Conservation (phyloP, 257 asterid genomes). For the Leonotis leonurus region DNA sequence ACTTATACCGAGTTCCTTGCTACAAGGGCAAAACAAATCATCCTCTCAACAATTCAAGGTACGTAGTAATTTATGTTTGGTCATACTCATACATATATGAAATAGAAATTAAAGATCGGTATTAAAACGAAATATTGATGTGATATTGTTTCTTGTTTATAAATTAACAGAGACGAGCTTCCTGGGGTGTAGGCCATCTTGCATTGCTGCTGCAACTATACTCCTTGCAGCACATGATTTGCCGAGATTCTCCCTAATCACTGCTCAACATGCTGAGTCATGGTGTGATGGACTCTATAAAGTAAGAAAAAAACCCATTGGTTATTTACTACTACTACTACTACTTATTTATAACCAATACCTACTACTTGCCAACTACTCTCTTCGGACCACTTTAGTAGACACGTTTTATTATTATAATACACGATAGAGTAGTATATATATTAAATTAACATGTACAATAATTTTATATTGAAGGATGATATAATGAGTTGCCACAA, state of each 20-base stretch:
- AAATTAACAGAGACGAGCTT: constrained; percentile 50
- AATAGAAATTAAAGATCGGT: too few species aligned
- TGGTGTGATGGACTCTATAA: constrained; percentile 77
- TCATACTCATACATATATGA: too few species aligned
- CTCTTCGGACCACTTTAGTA: too few species aligned
- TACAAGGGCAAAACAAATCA: constrained; percentile 61
- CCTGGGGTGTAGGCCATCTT: constrained; percentile 77
- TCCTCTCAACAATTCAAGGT: constrained; percentile 73
- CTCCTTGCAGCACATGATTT: constrained; percentile 73
- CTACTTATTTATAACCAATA: not conserved
- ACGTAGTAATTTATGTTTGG: too few species aligned
- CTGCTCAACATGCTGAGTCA: constrained; percentile 73
- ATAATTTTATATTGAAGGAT: constrained; percentile 32
- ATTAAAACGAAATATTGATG: not conserved
- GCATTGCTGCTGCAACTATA: constrained; percentile 76
- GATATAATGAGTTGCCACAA: constrained; percentile 42
- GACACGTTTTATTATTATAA: too few species aligned
- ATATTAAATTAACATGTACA: not conserved
- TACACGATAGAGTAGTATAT: too few species aligned
- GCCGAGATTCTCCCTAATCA: constrained; percentile 62
- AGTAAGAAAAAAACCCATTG: constrained; percentile 34
- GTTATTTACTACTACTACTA: too few species aligned
- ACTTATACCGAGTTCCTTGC: constrained; percentile 45
- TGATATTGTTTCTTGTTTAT: not conserved
- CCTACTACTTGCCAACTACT: not conserved